phyloP scores from a whole-genome alignment of 106 monocot genomes.

The Dendrobium chrysotoxum region DNA sequence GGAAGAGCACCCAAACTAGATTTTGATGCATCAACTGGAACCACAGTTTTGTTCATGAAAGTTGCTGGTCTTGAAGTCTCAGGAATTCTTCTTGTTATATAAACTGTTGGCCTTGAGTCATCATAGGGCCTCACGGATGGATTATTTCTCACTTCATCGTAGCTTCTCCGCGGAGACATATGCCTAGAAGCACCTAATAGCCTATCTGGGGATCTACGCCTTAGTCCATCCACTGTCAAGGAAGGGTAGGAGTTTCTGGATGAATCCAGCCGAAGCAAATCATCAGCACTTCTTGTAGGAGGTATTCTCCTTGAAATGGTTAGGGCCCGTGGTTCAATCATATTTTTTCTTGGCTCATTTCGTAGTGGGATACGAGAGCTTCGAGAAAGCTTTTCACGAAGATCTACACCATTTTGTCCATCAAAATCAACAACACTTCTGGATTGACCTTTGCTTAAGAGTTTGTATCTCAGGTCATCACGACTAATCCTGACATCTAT shows the following conservation, averaged over 20 bases:
- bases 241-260: constrained; percentile 38
- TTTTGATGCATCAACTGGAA: constrained; percentile 34
- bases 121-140: constrained; percentile 38
- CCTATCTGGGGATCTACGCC: constrained; percentile 63
- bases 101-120: constrained; percentile 20
- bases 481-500: constrained; percentile 45
- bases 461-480: constrained; percentile 81
- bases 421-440: constrained; percentile 16
- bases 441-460: constrained; percentile 49
- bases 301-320: constrained; percentile 33
- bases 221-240: constrained; percentile 23
- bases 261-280: constrained; percentile 48
- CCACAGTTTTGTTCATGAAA: constrained; percentile 25
- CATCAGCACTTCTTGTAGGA: constrained; percentile 65
- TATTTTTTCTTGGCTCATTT: constrained; percentile 15
- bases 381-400: constrained; percentile 68
- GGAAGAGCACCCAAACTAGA: constrained; percentile 27
- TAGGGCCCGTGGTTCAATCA: constrained; percentile 22
- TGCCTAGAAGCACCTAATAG: constrained; percentile 35
- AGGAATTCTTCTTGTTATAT: constrained; percentile 22
- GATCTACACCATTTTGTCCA: constrained; percentile 33
- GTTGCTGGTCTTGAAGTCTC: constrained; percentile 33
- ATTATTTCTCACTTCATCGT: constrained; percentile 19
- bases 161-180: constrained; percentile 37
- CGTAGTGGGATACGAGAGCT: constrained; percentile 20